phyloP scores from a whole-genome alignment of 176 grass and related monocot species.

The Olyra latifolia region DNA sequence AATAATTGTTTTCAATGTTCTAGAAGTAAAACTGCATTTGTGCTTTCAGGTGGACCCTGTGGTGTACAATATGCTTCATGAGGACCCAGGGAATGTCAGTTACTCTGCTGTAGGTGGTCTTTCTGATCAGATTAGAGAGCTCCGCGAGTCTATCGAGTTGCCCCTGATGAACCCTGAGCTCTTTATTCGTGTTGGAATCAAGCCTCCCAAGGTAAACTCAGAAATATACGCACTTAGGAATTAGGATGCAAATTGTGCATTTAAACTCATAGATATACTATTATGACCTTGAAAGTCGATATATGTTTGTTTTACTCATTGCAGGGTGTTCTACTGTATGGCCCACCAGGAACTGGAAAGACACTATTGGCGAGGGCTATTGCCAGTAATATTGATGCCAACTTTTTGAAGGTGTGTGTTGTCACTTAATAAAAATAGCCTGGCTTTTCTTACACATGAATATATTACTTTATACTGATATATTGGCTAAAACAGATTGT shows the following conservation, averaged over 20 bases:
- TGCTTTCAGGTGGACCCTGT: constrained; percentile 86
- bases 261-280: background rate
- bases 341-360: constrained; percentile 96
- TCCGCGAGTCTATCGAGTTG: constrained; percentile 95
- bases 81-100: constrained; percentile 98
- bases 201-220: constrained; percentile 85
- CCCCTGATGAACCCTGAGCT: constrained; percentile 98
- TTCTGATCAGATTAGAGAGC: constrained; percentile 95
- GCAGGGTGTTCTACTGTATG: constrained; percentile 96
- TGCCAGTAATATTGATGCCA: constrained; percentile 98
- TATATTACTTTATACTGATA: constrained; percentile 17
- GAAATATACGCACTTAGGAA: background rate
- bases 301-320: constrained; percentile 18
- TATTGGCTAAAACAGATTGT: constrained; percentile 68
- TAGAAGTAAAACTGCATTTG: constrained; percentile 8
- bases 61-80: constrained; percentile 98
- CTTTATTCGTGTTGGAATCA: constrained; percentile 93
- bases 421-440: background rate
- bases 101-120: constrained; percentile 97
- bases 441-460: constrained; percentile 3
- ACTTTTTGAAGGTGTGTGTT: constrained; percentile 83
- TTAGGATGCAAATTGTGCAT: background rate
- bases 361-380: constrained; percentile 95
- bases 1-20: background rate
- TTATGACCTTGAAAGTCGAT: background rate